A percentile compares a stretch with the other conserved stretches of the same genome.
phyloP scores from a whole-genome alignment of 768 basidiomycete genomes.

The Wakefieldia striispora region DNA sequence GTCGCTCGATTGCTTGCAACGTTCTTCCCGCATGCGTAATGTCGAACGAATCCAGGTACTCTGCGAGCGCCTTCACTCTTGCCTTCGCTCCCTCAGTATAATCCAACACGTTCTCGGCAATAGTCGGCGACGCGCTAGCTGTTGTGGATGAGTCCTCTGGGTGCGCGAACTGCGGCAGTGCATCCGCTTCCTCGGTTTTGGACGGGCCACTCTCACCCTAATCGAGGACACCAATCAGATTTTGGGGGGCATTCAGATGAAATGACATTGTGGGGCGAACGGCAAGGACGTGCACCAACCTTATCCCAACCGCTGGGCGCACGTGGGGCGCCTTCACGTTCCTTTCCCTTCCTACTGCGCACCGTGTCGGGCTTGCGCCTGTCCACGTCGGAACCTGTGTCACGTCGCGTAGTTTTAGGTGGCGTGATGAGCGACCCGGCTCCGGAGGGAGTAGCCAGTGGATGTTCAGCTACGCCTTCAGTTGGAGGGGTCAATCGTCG shows the following conservation, averaged over 20 bases:
- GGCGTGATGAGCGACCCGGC: slow-evolving; percentile 23
- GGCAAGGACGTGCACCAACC: slow-evolving; percentile 14
- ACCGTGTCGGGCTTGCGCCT: slow-evolving; percentile 1
- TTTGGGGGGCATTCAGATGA: neutral
- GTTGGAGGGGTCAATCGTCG: slow-evolving; percentile 8
- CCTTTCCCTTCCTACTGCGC: slow-evolving; percentile 28
- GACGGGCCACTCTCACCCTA: neutral
- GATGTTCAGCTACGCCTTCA: neutral
- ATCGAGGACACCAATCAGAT: neutral
- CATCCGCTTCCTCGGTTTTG: slow-evolving; percentile 3
- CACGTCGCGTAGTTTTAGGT: slow-evolving; percentile 24
- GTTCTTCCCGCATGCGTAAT: slow-evolving; percentile 11
- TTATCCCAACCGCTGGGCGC: neutral
- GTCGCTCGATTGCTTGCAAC: slow-evolving; percentile 20
- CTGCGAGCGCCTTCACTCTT: slow-evolving; percentile 22
- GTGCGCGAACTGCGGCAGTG: slow-evolving; percentile 18
- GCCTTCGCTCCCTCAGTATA: slow-evolving; percentile 20
- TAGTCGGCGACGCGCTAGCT: slow-evolving; percentile 22
- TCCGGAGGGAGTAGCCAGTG: neutral
- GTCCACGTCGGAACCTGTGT: neutral
- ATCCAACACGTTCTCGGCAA: slow-evolving; percentile 27
- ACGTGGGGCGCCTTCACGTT: slow-evolving; percentile 11
- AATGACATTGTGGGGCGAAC: neutral
- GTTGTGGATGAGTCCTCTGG: slow-evolving; percentile 11
- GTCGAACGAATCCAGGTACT: slow-evolving; percentile 30